Evolutionary conservation across 371 early-diverging fungal species (phyloP), one percentile per base, ranked within the genome.

Genomic region (Conidiobolus coronatus): DNA sequence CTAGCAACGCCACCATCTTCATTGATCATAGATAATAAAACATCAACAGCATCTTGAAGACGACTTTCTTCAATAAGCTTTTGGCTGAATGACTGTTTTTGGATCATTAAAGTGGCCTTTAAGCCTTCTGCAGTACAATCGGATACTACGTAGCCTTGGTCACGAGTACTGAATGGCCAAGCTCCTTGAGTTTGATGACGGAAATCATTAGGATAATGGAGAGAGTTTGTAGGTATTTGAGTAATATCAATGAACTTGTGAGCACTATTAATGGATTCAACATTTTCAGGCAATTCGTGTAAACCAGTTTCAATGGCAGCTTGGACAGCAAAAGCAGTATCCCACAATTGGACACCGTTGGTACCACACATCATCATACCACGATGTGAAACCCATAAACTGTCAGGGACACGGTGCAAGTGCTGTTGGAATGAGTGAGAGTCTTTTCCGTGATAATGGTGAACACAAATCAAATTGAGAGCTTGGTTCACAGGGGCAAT

Each of bases 311-410:
- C 86, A 12, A 75, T 58, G 1, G 68, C 52, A 0, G 91, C 93
- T 52, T 91, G 91, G 13, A 75, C 76, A 29, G 76, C 65, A 58
- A 94, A 83, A 0, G 87, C 75, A 4, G 90, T 78, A 61, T 96
- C 95, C 97, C 97, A 96, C 21, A 93, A 67, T 60, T 96, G 97
- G 39, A 82, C 82, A 4, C 97, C 97, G 51, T 94, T 92, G 21
- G 95, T 96, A n/a, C 95, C 94, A 57, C 82, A 81, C 73, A 86
- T 82, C 67, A 86, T 80, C 81, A 96, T 79, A 9, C 97, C 97
- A 51, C 81, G 83, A 22, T 64, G 56, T 21, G 82, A 75, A 70
- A 90, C 69, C 77, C 90, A 92, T 71, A 93, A 60, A 51, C 81
- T 88, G 52, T 94, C 95, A 22, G 64, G 58, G 42, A 77, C 65